These are phyloP conservation scores for Urtica urens DNA, from an alignment of 306 rosid species.

Conservation along the genomic window DNA sequence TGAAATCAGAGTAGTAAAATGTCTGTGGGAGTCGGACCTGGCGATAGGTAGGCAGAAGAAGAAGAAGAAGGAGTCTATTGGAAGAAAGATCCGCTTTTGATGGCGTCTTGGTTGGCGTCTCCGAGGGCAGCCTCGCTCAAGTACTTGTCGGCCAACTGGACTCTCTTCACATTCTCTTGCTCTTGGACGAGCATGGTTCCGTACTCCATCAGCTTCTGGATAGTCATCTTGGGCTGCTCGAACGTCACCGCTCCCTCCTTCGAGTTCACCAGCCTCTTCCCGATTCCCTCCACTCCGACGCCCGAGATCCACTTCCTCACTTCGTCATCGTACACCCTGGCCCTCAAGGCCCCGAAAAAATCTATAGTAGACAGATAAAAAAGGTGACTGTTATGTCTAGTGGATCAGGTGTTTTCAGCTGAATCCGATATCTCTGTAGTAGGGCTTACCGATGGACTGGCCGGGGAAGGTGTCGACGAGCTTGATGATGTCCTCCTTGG, in stretches of 20 bases:
- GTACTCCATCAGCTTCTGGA: slow-evolving; percentile 39
- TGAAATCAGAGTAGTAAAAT: too few species aligned
- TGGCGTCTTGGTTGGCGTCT: slow-evolving; percentile 34
- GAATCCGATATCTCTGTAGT: not conserved
- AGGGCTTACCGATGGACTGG: slow-evolving; percentile 66
- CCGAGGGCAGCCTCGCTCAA: slow-evolving; percentile 47
- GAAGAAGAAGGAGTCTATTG: slow-evolving; percentile 15
- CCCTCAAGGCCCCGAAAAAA: slow-evolving; percentile 43
- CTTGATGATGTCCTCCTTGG: slow-evolving; percentile 38
- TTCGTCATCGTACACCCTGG: slow-evolving; percentile 46
- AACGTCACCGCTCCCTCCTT: slow-evolving; percentile 34
- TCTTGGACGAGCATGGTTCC: slow-evolving; percentile 45
- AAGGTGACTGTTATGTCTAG: not conserved
- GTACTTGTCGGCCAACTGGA: slow-evolving; percentile 47
- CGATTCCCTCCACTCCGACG: slow-evolving; percentile 22
- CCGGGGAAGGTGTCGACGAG: slow-evolving; percentile 95
- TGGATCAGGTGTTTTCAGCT: not conserved
- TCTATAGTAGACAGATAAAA: slow-evolving; percentile 23
- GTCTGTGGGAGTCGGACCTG: too few species aligned
- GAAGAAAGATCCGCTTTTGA: slow-evolving; percentile 27
- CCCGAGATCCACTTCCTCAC: slow-evolving; percentile 39
- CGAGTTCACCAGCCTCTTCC: slow-evolving; percentile 46
- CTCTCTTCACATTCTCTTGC: slow-evolving; percentile 52
- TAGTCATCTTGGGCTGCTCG: slow-evolving; percentile 39
- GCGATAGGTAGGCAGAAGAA: too few species aligned